Base-by-base conservation (phyloP, 352 stramenopile genomes). In the Phytophthora sp. region DNA sequence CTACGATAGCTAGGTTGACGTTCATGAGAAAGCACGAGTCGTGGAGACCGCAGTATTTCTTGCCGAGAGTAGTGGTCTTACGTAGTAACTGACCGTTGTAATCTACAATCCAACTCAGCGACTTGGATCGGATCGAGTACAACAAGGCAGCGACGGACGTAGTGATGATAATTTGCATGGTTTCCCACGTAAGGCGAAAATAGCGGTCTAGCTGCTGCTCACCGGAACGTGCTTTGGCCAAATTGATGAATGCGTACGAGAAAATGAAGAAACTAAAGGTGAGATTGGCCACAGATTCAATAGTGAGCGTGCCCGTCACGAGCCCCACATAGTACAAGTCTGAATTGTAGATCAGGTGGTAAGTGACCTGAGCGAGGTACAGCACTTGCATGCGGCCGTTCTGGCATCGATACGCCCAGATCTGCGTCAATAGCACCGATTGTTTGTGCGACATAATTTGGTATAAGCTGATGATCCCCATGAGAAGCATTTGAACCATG, bases 131-230 rank as follows among this genome's bases (percentile, higher is more conserved):
- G 10, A 62, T 35, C n/a, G 49, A 45, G 17, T 54, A 52, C 24
- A 73, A 35, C 1, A 39, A 3, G 12, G 31, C 42, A 7, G 53
- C 59, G 5, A 69, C 65, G 3, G 31, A 20, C 2, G 54, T 59
- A 2, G 42, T 59, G 17, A 62, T 57, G 9, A 66, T 8, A 1
- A 74, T 49, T 41, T 66, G 46, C 45, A 66, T 62, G n/a, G 57
- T 57, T 43, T 74, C 65, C 65, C 65, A 74, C 4, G 65, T 69
- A 9, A 74, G 35, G 17, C 65, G 58, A 27, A 74, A 74, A 21
- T 74, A 66, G n/a, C 65, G 65, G 49, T 74, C 65, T 3, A 74
- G 35, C 18, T 74, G 65, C 23, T 74, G 65, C 15, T 74, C 65
- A 8, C 65, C 58, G 4, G 65, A 69, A 4, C 65, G 52, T 6